Conservation (phyloP, 768 basidiomycete species). For the Boletales sp. region DNA sequence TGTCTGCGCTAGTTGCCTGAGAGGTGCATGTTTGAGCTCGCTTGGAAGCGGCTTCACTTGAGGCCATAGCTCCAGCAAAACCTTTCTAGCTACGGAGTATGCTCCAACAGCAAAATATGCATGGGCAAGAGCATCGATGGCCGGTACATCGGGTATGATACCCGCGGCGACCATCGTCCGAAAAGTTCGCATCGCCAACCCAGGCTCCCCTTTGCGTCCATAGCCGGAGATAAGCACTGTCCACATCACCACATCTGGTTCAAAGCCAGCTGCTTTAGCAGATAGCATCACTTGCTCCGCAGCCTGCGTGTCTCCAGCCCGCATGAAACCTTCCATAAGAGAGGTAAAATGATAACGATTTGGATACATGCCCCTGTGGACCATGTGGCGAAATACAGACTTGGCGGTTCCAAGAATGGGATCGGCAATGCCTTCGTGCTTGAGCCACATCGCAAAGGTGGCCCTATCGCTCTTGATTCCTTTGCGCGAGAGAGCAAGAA, state of each 20-base stretch:
- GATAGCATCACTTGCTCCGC: conserved; percentile 56
- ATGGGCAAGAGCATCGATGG: conserved; percentile 67
- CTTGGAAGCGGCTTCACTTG: conserved; percentile 59
- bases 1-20: conserved; percentile 42
- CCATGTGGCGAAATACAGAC: conserved; percentile 53
- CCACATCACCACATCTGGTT: conserved; percentile 64
- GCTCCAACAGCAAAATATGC: conserved; percentile 61
- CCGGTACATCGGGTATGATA: conserved; percentile 64
- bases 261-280: conserved; percentile 46
- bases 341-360: conserved; percentile 70
- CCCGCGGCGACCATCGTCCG: conserved; percentile 58
- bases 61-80: conserved; percentile 63
- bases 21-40: conserved; percentile 39
- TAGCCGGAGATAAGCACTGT: conserved; percentile 75
- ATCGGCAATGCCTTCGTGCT: conserved; percentile 54
- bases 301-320: conserved; percentile 52
- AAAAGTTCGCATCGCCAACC: conserved; percentile 52
- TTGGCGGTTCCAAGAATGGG: conserved; percentile 50
- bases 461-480: conserved; percentile 53
- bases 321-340: conserved; percentile 71
- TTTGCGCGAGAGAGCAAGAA: conserved; percentile 45
- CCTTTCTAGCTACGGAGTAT: conserved; percentile 44
- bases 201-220: conserved; percentile 56
- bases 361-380: conserved; percentile 66
- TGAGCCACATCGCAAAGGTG: conserved; percentile 59